Evolutionary conservation across 768 basidiomycete genomes (phyloP), one percentile per base, ranked within the genome.

Genomic region (Leccinum incarnatum): DNA sequence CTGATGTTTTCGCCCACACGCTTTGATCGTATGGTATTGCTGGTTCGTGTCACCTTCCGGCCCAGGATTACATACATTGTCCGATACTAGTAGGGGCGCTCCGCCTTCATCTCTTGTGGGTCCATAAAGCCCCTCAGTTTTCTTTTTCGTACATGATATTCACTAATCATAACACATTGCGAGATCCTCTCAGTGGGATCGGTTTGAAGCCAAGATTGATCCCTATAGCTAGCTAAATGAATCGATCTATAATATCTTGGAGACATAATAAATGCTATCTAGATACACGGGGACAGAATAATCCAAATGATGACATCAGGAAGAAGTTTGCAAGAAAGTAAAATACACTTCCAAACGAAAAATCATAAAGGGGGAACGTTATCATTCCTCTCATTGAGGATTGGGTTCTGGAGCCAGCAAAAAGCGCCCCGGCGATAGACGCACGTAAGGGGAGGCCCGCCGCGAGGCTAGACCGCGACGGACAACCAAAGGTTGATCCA

Each of bases 401-500:
- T 58, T 47, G 10, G 42, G 52, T 56, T 67, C 67, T 30, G 29
- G 56, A 19, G 70, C 63, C 9, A 72, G 48, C 9, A 67, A 5
- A 47, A 69, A 21, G n/a, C 57, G 59, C 51, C 23, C 64, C 6
- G 69, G 57, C 0, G 23, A 14, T 11, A 58, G 51, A 25, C 69
- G 63, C 6, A 48, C 36, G 34, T 71, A 66, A 15, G 71, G 71
- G 54, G 61, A 66, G 51, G 56, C 64, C 27, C 58, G 21, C 15
- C 66, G 62, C 23, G 34, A 21, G 21, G 37, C 12, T 21, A n/a
- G 17, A 14, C 46, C 25, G 11, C 29, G 51, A 15, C 30, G 29
- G 21, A 60, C 47, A 29, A 51, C 55, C 1, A 70, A 56, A 17
- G 70, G 67, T 50, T 56, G 53, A 45, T 72, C 70, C n/a, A 17